Evolutionary conservation across 345 rosid species (phyloP), one percentile per base, ranked within the genome.

Genomic region (Salix arbutifolia): DNA sequence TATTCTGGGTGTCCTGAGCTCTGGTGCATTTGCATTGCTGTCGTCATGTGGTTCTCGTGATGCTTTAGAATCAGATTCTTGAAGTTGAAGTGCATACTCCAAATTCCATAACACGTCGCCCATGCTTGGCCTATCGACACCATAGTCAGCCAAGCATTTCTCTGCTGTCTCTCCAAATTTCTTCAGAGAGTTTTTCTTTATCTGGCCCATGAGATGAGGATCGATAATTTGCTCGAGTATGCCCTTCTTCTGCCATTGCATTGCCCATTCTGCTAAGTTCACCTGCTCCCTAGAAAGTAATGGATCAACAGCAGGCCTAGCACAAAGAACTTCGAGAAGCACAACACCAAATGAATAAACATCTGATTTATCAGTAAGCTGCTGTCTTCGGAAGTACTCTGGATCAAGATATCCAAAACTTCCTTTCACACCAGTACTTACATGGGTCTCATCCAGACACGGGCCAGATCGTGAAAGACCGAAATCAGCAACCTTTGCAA

Each of bases 371-470:
- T 94, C 97, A 0, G 97, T 94, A 73, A 94, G 92, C 81, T 92
- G 99, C 76, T 93, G 99, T 82, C 99, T 86, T 37, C 97, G 89
- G 84, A 93, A 91, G 78, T 95, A 95, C 79, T 95, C 99, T 13
- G 97, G 99, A 79, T 95, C 97, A 30, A 95, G 91, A 87, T 95
- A 95, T 0, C 99, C 99, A 16, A 95, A 95, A 82, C 99, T 96
- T 26, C 99, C 99, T 81, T 96, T 96, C 0, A 96, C 99, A 4
- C 96, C 97, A 0, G 99, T 96, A 71, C 99, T 96, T 8, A 96
- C 98, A 77, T 93, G 97, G 25, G 97, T 96, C 84, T 96, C 98
- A 26, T 93, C 80, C 8, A 96, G 87, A 79, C 99, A 89, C 4
- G 99, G 99, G 35, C 98, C 99, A 0, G 96, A 87, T 85, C 98